Evolutionary conservation across 768 basidiomycete species (phyloP), one percentile per base, ranked within the genome.

Genomic region (Phanerodontia chrysosporium): DNA sequence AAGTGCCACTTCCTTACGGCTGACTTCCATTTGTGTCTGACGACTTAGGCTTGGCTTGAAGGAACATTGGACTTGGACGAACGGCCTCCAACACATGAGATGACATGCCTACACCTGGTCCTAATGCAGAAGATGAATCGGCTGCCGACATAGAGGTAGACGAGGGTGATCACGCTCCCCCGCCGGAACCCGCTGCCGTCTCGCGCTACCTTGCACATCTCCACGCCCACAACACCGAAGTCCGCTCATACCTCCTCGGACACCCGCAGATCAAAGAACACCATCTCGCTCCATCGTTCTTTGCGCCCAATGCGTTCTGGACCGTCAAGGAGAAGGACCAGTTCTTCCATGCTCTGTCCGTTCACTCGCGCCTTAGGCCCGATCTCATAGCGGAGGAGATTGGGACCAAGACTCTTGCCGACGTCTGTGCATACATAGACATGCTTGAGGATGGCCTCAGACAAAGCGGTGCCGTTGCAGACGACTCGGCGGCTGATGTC

Each of bases 371-470:
- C 25, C 77, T 88, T 45, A 74, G 90, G 22, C 88, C 90, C 0
- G 92, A 94, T 70, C 78, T 93, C 49, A 87, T 95, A 51, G 84
- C 90, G 0, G 76, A 74, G 5, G 80, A 80, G 51, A 74, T 93
- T n/a, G 76, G 76, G 59, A 84, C 86, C 22, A 91, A 88, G 73
- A 82, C 76, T 14, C 75, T 81, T 9, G 71, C 80, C 51, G 89
- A 94, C 59, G 86, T 94, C 21, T 83, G 81, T 60, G 71, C 78
- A 27, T 93, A 91, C 66, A 71, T 94, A 61, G 76, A 83, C 32
- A 62, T 75, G 18, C 74, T 93, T 36, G 78, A 81, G 22, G 62
- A 70, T 0, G 78, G 74, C 21, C 64, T 75, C 48, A 56, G 63
- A 58, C 46, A 45, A 1, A 60, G 27, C 32, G 55, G 2, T 14